A percentile compares a stretch with the other conserved stretches of the same genome.
Evolutionary conservation across 768 basidiomycete genomes (phyloP).

Genomic region (Kwoniella dendrophila): DNA sequence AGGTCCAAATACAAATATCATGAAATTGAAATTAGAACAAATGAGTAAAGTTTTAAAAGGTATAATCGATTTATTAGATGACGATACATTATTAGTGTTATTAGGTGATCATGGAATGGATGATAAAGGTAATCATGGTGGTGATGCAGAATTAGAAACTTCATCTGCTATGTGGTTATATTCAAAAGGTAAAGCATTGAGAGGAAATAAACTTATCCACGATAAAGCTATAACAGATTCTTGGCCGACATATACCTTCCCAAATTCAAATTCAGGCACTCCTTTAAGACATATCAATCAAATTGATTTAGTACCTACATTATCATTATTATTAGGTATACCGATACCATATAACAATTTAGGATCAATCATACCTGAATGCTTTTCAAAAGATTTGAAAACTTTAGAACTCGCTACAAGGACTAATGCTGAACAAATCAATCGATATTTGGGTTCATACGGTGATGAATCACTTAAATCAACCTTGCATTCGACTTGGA

Average conservation of each 20-base stretch:
- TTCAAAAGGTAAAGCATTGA: constrained; percentile 68
- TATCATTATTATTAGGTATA: constrained; percentile 85
- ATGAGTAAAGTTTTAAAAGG: constrained; percentile 78
- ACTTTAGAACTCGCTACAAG: constrained; percentile 65
- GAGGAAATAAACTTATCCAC: too few relatives aligned
- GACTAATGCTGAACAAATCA: constrained; percentile 74
- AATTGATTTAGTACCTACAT: constrained; percentile 86
- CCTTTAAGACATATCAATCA: constrained; percentile 72
- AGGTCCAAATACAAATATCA: constrained; percentile 81
- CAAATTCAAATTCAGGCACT: constrained; percentile 53
- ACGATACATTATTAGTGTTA: constrained; percentile 86
- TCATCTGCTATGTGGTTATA: constrained; percentile 89
- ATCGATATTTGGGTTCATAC: constrained; percentile 74
- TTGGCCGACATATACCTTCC: constrained; percentile 41
- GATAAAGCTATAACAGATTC: constrained; percentile 3
- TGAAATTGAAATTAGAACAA: constrained; percentile 81
- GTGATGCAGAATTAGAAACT: constrained; percentile 82
- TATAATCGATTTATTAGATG: constrained; percentile 69
- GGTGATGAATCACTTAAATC: constrained; percentile 71
- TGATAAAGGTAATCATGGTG: constrained; percentile 88
- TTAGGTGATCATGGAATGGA: constrained; percentile 99
- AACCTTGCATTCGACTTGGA: constrained; percentile 61
- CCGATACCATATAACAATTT: constrained; percentile 96
- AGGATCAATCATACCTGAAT: constrained; percentile 85
- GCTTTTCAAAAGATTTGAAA: constrained; percentile 61